Evolutionary conservation across 495 filamentous ascomycete genomes (phyloP), one percentile per base, ranked within the genome.

Genomic region (Aspergillus affinis): DNA sequence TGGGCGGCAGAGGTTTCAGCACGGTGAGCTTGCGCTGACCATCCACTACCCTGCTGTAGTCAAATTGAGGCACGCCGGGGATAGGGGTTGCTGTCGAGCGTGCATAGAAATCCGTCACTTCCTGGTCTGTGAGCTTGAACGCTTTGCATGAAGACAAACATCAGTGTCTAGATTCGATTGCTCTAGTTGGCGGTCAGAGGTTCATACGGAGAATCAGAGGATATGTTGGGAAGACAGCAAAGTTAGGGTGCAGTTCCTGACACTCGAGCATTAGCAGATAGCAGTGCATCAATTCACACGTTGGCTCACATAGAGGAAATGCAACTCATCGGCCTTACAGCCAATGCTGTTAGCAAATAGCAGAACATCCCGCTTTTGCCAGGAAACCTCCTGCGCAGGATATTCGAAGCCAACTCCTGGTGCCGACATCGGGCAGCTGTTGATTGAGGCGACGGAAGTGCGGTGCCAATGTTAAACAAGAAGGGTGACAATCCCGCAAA

Each of bases 261-360:
- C 59, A 26, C 51, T 49, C 6, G 51, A 45, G 15, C 27, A 57
- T 55, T 41, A 61, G 30, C 49, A 17, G 23, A 17, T 47, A 8
- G n/a, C 13, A n/a, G 30, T 10, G 41, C 49, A 4, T 23, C 2
- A 17, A 58, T 18, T 8, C 30, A 4, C 18, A n/a, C 57, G 23
- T 41, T 26, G 32, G 65, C 83, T 48, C 78, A 92, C 90, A 61
- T 91, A 95, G 72, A 94, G 85, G 70, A 95, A 95, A 67, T 94
- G 91, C 63, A 96, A 82, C 78, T 95, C 91, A 59, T 94, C 86
- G 19, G 80, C 79, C 48, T 86, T 92, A 72, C 82, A 84, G 19
- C 92, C 91, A 67, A 95, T 92, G 72, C 86, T 89, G 72, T 89
- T 86, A 41, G 92, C 91, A 70, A 96, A 96, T 27, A 96, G 84